Evolutionary conservation across 1,284 basidiomycete genomes (phyloP).

Genomic region (Jaminaea rosea): DNA sequence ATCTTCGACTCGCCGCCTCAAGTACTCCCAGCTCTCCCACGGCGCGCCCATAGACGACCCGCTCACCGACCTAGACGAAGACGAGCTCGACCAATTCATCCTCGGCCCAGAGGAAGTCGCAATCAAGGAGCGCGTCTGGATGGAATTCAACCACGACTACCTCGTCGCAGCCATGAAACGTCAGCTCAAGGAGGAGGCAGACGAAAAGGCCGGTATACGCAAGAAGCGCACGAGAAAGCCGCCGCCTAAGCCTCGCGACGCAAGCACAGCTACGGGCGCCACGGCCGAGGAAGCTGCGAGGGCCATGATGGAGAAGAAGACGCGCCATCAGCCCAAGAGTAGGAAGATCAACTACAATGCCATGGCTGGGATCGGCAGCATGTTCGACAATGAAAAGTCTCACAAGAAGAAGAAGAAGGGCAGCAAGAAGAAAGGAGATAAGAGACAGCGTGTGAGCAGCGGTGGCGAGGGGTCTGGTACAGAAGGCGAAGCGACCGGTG

Average conservation of each 20-base stretch:
- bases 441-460: no score
- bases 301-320: conserved; percentile 32
- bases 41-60: conserved; percentile 15
- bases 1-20: no score
- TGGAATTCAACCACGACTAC: conserved; percentile 89
- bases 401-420: not conserved
- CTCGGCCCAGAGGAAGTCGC: conserved; percentile 75
- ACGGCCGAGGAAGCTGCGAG: conserved; percentile 42
- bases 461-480: no score
- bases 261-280: conserved; percentile 26
- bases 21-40: not conserved
- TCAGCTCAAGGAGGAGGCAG: conserved; percentile 42
- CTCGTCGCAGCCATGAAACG: conserved; percentile 58
- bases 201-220: conserved; percentile 42
- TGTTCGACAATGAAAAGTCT: not conserved
- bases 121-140: conserved; percentile 90
- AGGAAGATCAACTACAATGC: conserved; percentile 45
- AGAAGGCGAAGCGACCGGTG: no score
- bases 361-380: conserved; percentile 5
- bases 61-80: conserved; percentile 63
- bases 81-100: conserved; percentile 75
- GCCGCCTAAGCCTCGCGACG: conserved; percentile 24
- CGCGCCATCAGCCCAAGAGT: conserved; percentile 39
- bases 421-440: no score
- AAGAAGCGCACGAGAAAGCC: conserved; percentile 14